Evolutionary conservation across 306 rosid species (phyloP).

Genomic region (Calophaca sinica): DNA sequence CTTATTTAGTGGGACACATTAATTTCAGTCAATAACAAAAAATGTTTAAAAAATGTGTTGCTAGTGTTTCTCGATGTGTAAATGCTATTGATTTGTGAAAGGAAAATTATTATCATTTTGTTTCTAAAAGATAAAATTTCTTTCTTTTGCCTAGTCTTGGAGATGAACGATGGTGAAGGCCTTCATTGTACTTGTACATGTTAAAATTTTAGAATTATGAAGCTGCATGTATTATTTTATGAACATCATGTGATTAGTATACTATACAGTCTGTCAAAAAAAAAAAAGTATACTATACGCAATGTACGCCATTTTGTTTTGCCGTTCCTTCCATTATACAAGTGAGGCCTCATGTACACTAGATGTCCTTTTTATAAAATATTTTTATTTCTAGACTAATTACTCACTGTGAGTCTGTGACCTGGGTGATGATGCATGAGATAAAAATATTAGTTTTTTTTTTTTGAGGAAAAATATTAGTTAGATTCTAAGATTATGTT

Average conservation of each 20-base stretch:
- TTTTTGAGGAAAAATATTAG: no score
- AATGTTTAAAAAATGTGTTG: neutral
- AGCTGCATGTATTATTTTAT: conserved; percentile 33
- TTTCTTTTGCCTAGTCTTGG: conserved; percentile 38
- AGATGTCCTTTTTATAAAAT: neutral
- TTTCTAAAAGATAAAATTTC: conserved; percentile 13
- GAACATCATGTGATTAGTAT: conserved; percentile 26
- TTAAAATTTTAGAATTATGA: conserved; percentile 32
- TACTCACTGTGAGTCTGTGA: neutral
- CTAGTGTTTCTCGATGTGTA: neutral
- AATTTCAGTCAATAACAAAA: neutral
- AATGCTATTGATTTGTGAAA: conserved; percentile 31
- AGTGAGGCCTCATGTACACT: conserved; percentile 14
- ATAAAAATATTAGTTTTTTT: conserved; percentile 2
- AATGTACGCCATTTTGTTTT: conserved; percentile 30
- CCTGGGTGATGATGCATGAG: conserved; percentile 3
- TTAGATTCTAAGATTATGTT: conserved; percentile 26
- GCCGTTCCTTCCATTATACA: neutral
- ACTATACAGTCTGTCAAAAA: neutral
- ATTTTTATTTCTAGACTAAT: neutral
- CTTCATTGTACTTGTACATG: conserved; percentile 52
- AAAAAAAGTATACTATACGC: neutral
- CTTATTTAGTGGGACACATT: neutral
- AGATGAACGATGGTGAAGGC: conserved; percentile 46
- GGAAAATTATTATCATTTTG: conserved; percentile 26